Percentiles rank a stretch among this genome's conserved stretches.
Conservation (phyloP, 1,284 basidiomycete genomes). For the Puccinia horiana region DNA sequence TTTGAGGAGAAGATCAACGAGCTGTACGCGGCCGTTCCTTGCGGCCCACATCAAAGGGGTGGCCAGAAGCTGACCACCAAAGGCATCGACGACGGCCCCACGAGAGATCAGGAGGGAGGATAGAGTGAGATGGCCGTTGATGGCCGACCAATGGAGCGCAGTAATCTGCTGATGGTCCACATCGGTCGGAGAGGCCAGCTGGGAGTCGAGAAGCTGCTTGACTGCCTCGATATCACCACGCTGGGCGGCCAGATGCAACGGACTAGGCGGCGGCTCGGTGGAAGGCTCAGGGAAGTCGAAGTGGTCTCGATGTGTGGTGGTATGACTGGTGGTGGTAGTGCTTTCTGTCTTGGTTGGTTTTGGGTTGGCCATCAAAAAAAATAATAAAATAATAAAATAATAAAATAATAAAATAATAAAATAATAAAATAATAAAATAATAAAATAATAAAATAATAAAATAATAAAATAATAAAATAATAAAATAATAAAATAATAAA, state of each 20-base stretch:
- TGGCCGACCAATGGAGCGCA: conserved; percentile 94
- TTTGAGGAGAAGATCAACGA: conserved; percentile 84
- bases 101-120: conserved; percentile 81
- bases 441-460: no score
- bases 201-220: conserved; percentile 71
- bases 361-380: background rate
- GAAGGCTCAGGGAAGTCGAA: background rate
- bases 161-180: conserved; percentile 89
- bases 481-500: no score
- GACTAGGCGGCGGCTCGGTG: background rate
- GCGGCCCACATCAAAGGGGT: conserved; percentile 98
- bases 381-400: no score
- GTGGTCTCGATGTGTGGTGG: background rate
- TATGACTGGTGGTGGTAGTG: background rate
- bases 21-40: conserved; percentile 88
- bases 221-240: conserved; percentile 76
- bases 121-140: conserved; percentile 74
- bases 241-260: conserved; percentile 78
- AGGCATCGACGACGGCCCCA: conserved; percentile 91
- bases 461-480: no score
- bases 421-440: no score
- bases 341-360: background rate
- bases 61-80: conserved; percentile 91
- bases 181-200: conserved; percentile 73
- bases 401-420: no score